Evolutionary conservation across 2,329 filamentous ascomycete species (phyloP), one percentile per base, ranked within the genome.

Genomic region (Colletotrichum sp.): DNA sequence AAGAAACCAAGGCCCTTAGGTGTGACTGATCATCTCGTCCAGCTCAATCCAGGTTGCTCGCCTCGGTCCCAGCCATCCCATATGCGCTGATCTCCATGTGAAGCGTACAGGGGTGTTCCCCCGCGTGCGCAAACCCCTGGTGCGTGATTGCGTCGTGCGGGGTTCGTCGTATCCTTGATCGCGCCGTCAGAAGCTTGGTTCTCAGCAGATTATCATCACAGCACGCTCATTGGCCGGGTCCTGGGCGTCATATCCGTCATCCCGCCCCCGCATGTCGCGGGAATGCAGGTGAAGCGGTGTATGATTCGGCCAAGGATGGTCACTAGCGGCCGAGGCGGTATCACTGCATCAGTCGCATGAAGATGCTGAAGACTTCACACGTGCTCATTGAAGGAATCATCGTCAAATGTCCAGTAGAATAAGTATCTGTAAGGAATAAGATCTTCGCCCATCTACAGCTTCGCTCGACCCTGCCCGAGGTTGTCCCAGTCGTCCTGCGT

Each of bases 401-500:
- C 1, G 12, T 6, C n/a, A 52, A 52, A 18, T 21, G n/a, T 52
- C n/a, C n/a, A 21, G 10, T 52, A 21, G 44, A 13, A 24, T 21
- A 24, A 52, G n/a, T 52, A 52, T 52, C n/a, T 52, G 44, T 52
- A 8, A 52, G n/a, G 44, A 13, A 52, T 52, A 8, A 30, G 36
- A 16, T n/a, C 10, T 28, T 30, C 28, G 57, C 21, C n/a, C 28
- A 28, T 52, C 21, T 74, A 76, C 36, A 76, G 16, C 59, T 69
- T 76, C 18, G 74, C 70, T 16, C 65, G 44, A 2, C 74, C 74
- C 26, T 24, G 32, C n/a, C 34, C 64, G 3, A 76, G 74, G 28
- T 52, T 76, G 32, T 69, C 87, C 92, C 92, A 94, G 78, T 95
- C 91, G 30, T 84, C 82, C 78, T 87, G 83, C 1, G 86, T 88